Base-by-base conservation (phyloP, 2,329 filamentous ascomycete species). In the Pyrenophora seminiperda region DNA sequence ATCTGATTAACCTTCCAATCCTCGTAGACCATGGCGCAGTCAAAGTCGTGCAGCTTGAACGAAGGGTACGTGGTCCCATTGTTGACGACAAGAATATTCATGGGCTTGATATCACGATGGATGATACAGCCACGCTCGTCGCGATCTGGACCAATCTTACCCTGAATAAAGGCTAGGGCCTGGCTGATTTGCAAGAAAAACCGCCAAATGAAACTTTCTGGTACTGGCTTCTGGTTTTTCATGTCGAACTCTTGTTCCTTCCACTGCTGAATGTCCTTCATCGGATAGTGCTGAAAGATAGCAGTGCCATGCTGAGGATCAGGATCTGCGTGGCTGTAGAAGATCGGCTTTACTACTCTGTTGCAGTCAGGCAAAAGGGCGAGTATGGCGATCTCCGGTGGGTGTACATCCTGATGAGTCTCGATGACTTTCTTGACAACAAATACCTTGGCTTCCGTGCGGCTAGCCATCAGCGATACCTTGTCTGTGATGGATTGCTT, bases 11-110 rank as follows among this genome's bases (percentile, higher is more conserved):
- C 41, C 19, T 46, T 54, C 3, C 36, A 17, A 9, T 41, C 37
- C 11, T 17, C 5, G 30, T 50, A 56, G 2, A 40, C 5, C 3
- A 17, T 50, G 2, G 62, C 57, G 18, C 52, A 53, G 14, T 53
- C 63, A 27, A 70, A 70, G 38, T 71, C 63, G 20, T 60, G 56
- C 7, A 68, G 53, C 34, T 59, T 63, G 47, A 70, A 69, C 1
- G 55, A 63, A 0, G 65, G 66, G 30, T 66, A 67, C 2, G 53
- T 63, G 5, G 50, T 58, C 3, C 62, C 62, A 18, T 64, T 61
- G 13, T 56, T 19, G 13, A 50, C 45, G 0, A 70, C 65, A 1
- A 69, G 53, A 20, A 67, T 54, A 15, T 70, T 69, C n/a, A 57
- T 39, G 7, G 66, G 67, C 48, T 70, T 70, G 55, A 69, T 62